Base-by-base conservation (phyloP, 1,139 yeast species). In the Eremothecium coryli region DNA sequence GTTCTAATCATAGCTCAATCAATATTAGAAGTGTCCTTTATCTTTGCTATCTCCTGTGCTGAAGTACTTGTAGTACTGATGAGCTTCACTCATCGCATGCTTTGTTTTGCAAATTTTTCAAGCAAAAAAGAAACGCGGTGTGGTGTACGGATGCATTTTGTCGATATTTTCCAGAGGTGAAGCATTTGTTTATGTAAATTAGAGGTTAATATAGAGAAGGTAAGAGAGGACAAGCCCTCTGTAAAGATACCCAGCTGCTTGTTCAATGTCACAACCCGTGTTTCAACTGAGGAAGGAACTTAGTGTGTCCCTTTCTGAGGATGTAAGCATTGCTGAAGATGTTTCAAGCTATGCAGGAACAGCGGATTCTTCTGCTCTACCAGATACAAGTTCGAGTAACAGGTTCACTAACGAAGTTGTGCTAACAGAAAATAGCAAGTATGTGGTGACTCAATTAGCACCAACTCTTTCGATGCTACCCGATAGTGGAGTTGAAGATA, bases 351-450 rank as follows among this genome's bases (percentile, higher is more conserved):
- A 27, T 17, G 30, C 30, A 16, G 30, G 22, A n/a, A 27, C 30
- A n/a, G 22, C 22, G 22, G 30, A 27, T 27, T 27, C 30, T 10
- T 27, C 30, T 10, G 30, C 22, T 4, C 4, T 25, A 4, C 20
- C 30, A 15, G 30, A 27, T 10, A 10, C n/a, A 15, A 27, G 22
- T 14, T n/a, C 22, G 15, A 27, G 22, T 4, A 36, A 35, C 10
- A 23, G 31, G 14, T 36, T 38, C 17, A 23, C 41, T 5, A 39
- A 39, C 12, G 37, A 35, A 14, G 27, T 37, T 10, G 32, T 53
- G 5, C 35, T 56, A 4, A 54, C 60, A 2, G 60, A 54, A 37
- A 56, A 52, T 40, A 54, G 46, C 11, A 52, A 47, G 23, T 55
- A 50, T 37, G 36, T 36, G 1, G 58, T 53, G 11, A 43, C 38